Evolutionary conservation across 2,329 filamentous ascomycete species (phyloP).

Genomic region (Sporothrix pallida): DNA sequence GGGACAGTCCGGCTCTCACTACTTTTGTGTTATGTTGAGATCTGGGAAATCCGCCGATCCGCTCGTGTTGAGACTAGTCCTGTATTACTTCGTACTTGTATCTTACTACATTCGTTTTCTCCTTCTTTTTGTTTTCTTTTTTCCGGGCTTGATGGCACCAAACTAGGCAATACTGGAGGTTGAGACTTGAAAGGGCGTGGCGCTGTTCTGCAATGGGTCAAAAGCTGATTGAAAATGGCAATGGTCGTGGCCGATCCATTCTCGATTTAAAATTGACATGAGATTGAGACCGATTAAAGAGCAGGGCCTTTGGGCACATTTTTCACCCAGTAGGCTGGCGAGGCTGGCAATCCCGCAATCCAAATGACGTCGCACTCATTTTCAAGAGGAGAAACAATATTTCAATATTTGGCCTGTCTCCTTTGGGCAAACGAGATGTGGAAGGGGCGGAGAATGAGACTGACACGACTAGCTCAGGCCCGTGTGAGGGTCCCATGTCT

Average conservation of each 20-base stretch:
- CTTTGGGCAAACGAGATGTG: background rate
- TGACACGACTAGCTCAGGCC: too few species aligned
- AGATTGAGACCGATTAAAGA: background rate
- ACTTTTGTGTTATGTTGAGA: background rate
- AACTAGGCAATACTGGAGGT: too few species aligned
- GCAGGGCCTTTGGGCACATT: background rate
- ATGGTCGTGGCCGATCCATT: conserved; percentile 5
- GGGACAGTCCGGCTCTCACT: background rate
- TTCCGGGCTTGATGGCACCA: too few species aligned
- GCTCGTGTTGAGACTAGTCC: background rate
- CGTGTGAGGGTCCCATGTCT: too few species aligned
- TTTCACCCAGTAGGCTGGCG: background rate
- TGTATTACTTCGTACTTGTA: background rate
- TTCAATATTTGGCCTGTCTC: background rate
- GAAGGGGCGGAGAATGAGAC: background rate
- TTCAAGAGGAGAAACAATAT: background rate
- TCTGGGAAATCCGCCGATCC: background rate
- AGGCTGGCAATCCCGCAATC: background rate
- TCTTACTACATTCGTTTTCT: background rate
- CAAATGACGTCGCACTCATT: conserved; percentile 9
- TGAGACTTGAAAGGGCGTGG: background rate
- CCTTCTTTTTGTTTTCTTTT: conserved; percentile 2
- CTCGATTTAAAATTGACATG: background rate
- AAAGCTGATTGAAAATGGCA: conserved; percentile 8
- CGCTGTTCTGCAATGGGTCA: conserved; percentile 18